Conservation (phyloP, 1,284 basidiomycete species). For the Coriolopsis trogii region DNA sequence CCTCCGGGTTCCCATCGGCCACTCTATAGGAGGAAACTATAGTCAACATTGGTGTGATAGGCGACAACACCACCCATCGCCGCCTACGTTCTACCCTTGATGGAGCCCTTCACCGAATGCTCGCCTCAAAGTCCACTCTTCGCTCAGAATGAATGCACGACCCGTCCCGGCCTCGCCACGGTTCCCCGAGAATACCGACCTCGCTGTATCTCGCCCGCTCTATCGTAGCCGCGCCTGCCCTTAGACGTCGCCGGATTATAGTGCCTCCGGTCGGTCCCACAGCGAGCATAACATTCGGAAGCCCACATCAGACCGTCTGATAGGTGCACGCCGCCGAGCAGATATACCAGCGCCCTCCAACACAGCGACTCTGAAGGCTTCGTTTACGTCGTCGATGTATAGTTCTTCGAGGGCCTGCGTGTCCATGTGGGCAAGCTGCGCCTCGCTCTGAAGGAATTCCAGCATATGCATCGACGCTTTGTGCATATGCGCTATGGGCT, state of each 20-base stretch:
- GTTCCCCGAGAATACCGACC: conserved; percentile 5
- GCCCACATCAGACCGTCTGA: conserved; percentile 16
- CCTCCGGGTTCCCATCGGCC: conserved; percentile 5
- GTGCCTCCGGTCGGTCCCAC: conserved; percentile 16
- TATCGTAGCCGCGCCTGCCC: conserved; percentile 3
- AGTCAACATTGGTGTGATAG: conserved; percentile 5
- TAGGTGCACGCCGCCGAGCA: neutral
- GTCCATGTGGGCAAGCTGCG: conserved; percentile 10
- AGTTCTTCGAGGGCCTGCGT: conserved; percentile 1
- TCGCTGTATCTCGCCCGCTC: conserved; percentile 7
- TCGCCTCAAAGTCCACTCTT: neutral
- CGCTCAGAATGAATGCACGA: conserved; percentile 3
- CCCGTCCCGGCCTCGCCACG: neutral
- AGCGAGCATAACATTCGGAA: conserved; percentile 17
- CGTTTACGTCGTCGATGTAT: conserved; percentile 12
- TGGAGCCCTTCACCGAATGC: neutral
- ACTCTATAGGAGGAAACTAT: neutral
- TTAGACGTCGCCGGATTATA: neutral
- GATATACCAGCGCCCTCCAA: neutral
- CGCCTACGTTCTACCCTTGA: no score
- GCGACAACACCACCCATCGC: conserved; percentile 1
- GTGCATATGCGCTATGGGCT: conserved; percentile 6
- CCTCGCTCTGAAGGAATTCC: conserved; percentile 15
- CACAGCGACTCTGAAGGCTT: neutral
- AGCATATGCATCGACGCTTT: conserved; percentile 7